Conservation (phyloP, 352 stramenopile genomes). For the Pythium periplocum region DNA sequence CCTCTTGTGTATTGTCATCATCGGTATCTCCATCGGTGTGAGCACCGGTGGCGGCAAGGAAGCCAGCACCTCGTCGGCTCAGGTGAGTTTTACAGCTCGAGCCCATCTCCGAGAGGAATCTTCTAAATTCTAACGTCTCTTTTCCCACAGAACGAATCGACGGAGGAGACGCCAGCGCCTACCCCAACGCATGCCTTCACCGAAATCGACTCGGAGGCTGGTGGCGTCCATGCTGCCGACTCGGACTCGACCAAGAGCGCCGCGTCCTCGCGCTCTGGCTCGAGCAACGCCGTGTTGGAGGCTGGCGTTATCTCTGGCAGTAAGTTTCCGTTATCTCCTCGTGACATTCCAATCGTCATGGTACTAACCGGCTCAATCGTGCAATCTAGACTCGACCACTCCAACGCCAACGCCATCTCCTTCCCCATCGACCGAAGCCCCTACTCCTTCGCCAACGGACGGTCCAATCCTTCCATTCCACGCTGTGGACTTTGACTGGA, state of each 20-base stretch:
- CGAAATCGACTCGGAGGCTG: constrained; percentile 3
- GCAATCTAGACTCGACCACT: background rate
- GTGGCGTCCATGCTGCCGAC: constrained; percentile 21
- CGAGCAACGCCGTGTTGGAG: constrained; percentile 5
- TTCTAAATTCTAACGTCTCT: too few species aligned
- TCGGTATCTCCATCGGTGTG: constrained; percentile 36
- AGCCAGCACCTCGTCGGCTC: constrained; percentile 33
- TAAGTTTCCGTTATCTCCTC: constrained; percentile 11
- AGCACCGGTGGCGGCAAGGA: constrained; percentile 2
- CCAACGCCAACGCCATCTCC: constrained; percentile 10
- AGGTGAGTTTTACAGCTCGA: constrained; percentile 17
- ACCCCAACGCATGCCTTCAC: constrained; percentile 1
- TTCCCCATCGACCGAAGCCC: constrained; percentile 12
- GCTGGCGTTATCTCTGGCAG: constrained; percentile 11
- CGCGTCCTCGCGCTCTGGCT: constrained; percentile 14
- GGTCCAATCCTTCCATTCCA: constrained; percentile 36
- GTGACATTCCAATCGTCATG: too few species aligned
- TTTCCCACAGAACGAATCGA: too few species aligned
- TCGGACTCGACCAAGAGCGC: constrained; percentile 10
- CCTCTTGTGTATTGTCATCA: constrained; percentile 48
- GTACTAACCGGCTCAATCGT: too few species aligned
- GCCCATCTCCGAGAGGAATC: too few species aligned
- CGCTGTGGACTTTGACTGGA: constrained; percentile 65
- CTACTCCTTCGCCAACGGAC: constrained; percentile 16
- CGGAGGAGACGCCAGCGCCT: constrained; percentile 6